Evolutionary conservation across 1,139 yeast genomes (phyloP), one percentile per base, ranked within the genome.

Genomic region (Debaryomyces psychrophilus): DNA sequence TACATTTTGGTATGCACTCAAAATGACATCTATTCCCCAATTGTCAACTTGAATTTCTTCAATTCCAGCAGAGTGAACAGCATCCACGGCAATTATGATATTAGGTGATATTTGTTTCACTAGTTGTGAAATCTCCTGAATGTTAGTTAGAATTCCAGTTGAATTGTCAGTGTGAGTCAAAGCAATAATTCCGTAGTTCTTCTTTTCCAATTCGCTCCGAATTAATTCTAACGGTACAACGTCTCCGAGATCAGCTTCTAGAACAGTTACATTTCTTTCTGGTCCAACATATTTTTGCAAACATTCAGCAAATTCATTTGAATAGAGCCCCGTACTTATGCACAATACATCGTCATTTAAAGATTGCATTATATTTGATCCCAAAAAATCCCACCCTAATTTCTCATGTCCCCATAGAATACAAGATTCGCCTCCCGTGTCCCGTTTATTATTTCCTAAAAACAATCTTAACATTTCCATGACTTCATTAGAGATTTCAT

Each of bases 21-120:
- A 50, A 11, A 46, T 52, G 33, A 50, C 38, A 39, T 54, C 57
- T 11, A 53, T 44, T 2, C 44, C 50, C 56, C 54, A 54, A 26
- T 49, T 43, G 26, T 46, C 49, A 25, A 52, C 44, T 37, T 49
- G 45, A 11, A 54, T 41, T 20, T 48, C 51, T 40, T 54, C 54
- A 1, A 47, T 46, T 9, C 54, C 57, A 17, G 48, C 47, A 8
- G 55, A 48, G 25, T 49, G 46, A 8, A 43, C 44, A 9, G 50
- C 52, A 38, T 54, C 51, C 22, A 54, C 47, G 8, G 49, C 53
- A 34, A 52, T 45, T 11, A 47, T 29, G 5, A 49, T 47, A 4
- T 48, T 20, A 3, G 51, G 53, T 14, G 47, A 41, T 14, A 44
- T 27, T 18, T 31, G 25, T 7, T 44, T 42, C 6, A 51, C 50